Base-by-base conservation (phyloP, 1,284 basidiomycete species). In the Exobasidium rhododendri region DNA sequence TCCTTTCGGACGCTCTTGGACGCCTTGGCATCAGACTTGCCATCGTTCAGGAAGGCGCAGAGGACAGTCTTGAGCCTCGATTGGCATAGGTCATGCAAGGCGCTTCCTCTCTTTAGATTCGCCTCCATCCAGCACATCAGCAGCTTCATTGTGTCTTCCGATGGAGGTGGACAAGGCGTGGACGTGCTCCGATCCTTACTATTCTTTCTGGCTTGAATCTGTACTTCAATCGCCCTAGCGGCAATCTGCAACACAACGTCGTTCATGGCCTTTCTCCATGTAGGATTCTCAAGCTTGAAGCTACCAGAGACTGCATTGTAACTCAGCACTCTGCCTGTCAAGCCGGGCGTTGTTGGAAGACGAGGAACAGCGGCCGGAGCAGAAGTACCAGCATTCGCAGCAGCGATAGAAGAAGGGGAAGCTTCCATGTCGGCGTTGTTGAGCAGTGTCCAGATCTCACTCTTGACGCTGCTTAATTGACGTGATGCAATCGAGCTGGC, bases 361-460 rank as follows among this genome's bases (percentile, higher is more conserved):
- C 0, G 58, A 50, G 20, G 64, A 10, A 30, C 30, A 4, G 32
- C 44, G 10, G 51, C 31, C 4, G 53, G 52, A 4, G 26, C 53
- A 49, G 29, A 56, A 7, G 55, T 28, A 20, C 43, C 45, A 3
- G 55, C 30, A 1, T 28, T 43, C 29, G 32, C 47, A 56, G 45
- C 30, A 17, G 51, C n/a, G 24, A 17, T 11, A 22, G 6, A 56
- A 32, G 57, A 59, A 29, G 60, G 59, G 13, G 71, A 64, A 31
- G 67, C 55, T 46, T 65, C 65, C 29, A 68, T 46, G 17, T 74
- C 71, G 60, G 84, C 84, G 45, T 84, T 82, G 31, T 87, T 86
- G 32, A 86, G 86, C 62, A 92, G 85, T 74, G 88, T 87, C 79
- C 87, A 86, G 65, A 91, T 86, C 81, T 92, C 89, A 68, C 84